Percentiles rank a stretch among this genome's conserved stretches.
phyloP scores from a whole-genome alignment of 495 filamentous ascomycete species.

The Neurospora terricola region DNA sequence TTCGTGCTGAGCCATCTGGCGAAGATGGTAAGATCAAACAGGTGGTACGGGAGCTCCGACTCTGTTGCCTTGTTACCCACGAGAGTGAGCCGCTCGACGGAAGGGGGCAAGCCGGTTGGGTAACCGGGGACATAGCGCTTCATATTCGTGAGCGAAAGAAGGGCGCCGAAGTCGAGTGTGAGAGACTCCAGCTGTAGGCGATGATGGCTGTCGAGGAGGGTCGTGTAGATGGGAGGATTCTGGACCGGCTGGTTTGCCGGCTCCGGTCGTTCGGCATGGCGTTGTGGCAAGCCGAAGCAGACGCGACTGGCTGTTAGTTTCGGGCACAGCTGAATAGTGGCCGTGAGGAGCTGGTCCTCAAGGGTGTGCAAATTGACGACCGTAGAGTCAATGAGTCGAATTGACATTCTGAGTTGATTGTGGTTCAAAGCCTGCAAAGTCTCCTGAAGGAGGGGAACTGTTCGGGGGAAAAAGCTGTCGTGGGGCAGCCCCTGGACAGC shows the following conservation, averaged over 20 bases:
- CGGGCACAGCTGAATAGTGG: background rate
- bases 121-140: background rate
- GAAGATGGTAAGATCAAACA: background rate
- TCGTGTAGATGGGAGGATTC: background rate
- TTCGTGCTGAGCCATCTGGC: background rate
- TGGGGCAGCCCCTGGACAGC: background rate
- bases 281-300: background rate
- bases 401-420: too few relatives aligned
- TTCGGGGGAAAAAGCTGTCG: background rate
- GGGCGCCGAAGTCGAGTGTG: background rate
- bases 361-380: background rate
- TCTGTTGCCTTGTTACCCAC: background rate
- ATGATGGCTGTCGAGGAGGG: background rate
- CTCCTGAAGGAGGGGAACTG: background rate
- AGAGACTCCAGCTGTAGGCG: background rate
- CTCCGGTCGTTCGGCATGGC: too few relatives aligned
- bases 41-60: background rate
- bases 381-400: background rate
- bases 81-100: background rate
- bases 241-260: background rate
- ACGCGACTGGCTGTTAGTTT: background rate
- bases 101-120: background rate
- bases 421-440: too few relatives aligned
- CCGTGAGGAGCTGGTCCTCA: background rate
- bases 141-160: rapidly evolving